Evolutionary conservation across 345 rosid species (phyloP).

Genomic region (Populus tremula): DNA sequence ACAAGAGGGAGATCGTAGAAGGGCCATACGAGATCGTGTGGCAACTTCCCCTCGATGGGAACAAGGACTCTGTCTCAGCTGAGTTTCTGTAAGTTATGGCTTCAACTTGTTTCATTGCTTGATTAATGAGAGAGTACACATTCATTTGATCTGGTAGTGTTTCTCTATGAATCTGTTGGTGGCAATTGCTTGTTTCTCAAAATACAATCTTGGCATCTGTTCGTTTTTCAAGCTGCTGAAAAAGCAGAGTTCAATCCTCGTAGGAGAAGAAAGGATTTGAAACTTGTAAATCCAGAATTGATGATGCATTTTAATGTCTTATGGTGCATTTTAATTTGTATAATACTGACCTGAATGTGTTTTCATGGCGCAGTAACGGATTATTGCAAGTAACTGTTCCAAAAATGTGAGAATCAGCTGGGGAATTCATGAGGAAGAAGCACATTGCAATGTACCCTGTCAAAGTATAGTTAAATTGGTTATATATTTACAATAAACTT

Average conservation of each 20-base stretch:
- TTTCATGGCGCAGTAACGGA: slow-evolving; percentile 51
- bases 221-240: too few relatives aligned
- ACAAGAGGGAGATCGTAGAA: slow-evolving; percentile 50
- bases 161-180: too few relatives aligned
- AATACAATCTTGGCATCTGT: too few relatives aligned
- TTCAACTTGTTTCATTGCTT: neutral
- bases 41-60: slow-evolving; percentile 61
- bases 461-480: too few relatives aligned
- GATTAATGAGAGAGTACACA: neutral
- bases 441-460: too few relatives aligned
- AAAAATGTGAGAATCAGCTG: slow-evolving; percentile 41
- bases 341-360: slow-evolving; percentile 6
- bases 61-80: slow-evolving; percentile 59
- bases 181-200: too few relatives aligned
- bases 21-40: slow-evolving; percentile 64
- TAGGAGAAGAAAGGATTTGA: too few relatives aligned
- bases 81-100: slow-evolving; percentile 62
- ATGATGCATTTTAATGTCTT: neutral
- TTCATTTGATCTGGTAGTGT: neutral
- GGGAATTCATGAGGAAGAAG: too few relatives aligned
- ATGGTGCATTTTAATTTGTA: neutral
- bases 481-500: too few relatives aligned
- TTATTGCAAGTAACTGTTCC: slow-evolving; percentile 54
- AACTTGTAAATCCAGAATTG: neutral
- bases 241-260: too few relatives aligned